A percentile compares a stretch with the other conserved stretches of the same genome.
Evolutionary conservation across 1,284 basidiomycete genomes (phyloP).

Genomic region (Ganoderma leucocontextum): DNA sequence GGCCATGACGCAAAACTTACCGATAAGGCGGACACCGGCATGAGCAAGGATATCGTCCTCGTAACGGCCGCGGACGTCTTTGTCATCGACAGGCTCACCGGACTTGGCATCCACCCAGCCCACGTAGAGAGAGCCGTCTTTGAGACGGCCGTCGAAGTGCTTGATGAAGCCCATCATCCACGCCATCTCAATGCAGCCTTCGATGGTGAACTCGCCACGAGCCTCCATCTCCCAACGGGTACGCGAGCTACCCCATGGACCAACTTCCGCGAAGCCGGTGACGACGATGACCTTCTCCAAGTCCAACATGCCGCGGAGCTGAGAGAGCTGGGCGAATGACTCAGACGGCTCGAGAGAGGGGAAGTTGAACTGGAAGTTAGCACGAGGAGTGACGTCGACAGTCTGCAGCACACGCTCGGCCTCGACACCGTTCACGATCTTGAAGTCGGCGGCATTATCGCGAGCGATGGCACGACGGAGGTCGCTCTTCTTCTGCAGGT

Average conservation of each 20-base stretch:
- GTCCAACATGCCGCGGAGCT: constrained; percentile 89
- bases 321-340: constrained; percentile 75
- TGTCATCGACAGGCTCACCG: constrained; percentile 98
- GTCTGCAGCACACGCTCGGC: constrained; percentile 95
- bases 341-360: constrained; percentile 78
- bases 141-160: constrained; percentile 96
- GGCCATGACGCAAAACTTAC: constrained; percentile 51
- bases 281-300: constrained; percentile 94
- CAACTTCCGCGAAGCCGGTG: constrained; percentile 97
- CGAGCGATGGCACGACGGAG: constrained; percentile 92
- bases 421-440: constrained; percentile 88
- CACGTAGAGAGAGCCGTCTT: constrained; percentile 91
- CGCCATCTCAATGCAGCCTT: constrained; percentile 98
- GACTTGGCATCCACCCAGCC: constrained; percentile 98
- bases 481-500: constrained; percentile 84
- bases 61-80: constrained; percentile 93
- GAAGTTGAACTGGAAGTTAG: constrained; percentile 97
- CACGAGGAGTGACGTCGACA: constrained; percentile 92
- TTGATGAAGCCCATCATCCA: constrained; percentile 99
- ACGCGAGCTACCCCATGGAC: constrained; percentile 98
- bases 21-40: constrained; percentile 95
- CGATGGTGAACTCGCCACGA: constrained; percentile 91
- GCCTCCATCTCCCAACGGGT: constrained; percentile 99
- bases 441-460: constrained; percentile 96
- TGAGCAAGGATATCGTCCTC: constrained; percentile 95